A percentile compares a stretch with the other conserved stretches of the same genome.
Evolutionary conservation across 2,329 filamentous ascomycete species (phyloP).

Genomic region (Talaromyces sp.): DNA sequence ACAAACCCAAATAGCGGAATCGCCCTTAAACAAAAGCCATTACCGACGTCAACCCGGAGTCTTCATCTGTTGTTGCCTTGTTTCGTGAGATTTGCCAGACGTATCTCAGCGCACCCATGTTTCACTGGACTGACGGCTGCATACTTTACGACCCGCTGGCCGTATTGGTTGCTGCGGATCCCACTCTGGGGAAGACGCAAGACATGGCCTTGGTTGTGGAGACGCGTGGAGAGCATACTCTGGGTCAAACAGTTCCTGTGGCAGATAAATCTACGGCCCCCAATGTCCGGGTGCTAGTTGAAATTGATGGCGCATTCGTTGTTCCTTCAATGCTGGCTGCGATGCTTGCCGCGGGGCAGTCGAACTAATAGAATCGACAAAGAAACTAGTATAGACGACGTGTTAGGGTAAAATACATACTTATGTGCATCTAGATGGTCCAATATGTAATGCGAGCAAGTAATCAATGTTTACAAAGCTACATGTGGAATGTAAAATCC

Average conservation of each 20-base stretch:
- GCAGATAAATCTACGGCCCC: neutral
- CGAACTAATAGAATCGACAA: neutral
- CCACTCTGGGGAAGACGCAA: constrained; percentile 1
- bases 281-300: neutral
- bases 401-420: neutral
- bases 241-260: neutral
- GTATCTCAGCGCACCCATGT: neutral
- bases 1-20: neutral
- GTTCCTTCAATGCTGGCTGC: neutral
- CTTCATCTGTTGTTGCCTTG: neutral
- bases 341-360: neutral
- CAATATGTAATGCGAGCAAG: neutral
- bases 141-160: neutral
- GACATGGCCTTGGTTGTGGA: neutral
- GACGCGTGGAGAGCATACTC: neutral
- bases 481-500: neutral
- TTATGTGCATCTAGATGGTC: neutral
- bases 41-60: neutral
- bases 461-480: neutral
- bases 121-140: neutral
- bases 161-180: neutral
- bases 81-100: neutral
- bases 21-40: neutral
- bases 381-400: neutral
- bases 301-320: neutral